Conservation (phyloP, 2,329 filamentous ascomycete species). For the Knufia fluminis region DNA sequence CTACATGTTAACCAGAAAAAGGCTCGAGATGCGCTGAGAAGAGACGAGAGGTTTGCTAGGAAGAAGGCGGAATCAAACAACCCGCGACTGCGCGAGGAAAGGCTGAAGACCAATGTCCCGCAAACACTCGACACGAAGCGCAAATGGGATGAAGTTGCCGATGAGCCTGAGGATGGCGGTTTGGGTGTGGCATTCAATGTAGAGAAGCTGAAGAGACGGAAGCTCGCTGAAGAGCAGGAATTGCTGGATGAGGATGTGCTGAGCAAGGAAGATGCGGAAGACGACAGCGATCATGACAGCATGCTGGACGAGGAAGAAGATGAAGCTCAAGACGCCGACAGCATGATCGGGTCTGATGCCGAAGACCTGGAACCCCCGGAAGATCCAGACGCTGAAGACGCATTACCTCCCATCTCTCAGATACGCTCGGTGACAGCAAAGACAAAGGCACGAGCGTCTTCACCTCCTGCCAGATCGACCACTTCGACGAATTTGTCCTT, state of each 20-base stretch:
- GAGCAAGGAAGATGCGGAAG: slow-evolving; percentile 28
- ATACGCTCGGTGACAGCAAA: slow-evolving; percentile 26
- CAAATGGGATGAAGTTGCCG: slow-evolving; percentile 72
- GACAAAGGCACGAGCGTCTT: slow-evolving; percentile 42
- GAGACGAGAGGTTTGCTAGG: slow-evolving; percentile 65
- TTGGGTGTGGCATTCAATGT: slow-evolving; percentile 41
- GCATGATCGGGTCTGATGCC: slow-evolving; percentile 3
- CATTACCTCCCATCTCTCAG: slow-evolving; percentile 19
- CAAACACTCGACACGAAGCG: slow-evolving; percentile 78
- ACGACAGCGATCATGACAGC: slow-evolving; percentile 29
- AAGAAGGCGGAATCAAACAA: slow-evolving; percentile 81
- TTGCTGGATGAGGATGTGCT: slow-evolving; percentile 38
- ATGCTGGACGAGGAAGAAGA: slow-evolving; percentile 29
- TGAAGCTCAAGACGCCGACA: background rate
- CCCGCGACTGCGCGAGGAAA: slow-evolving; percentile 62
- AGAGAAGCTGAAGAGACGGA: slow-evolving; percentile 40
- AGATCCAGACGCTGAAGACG: slow-evolving; percentile 12
- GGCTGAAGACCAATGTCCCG: slow-evolving; percentile 70
- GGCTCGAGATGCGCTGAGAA: slow-evolving; percentile 60
- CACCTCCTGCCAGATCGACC: slow-evolving; percentile 43
- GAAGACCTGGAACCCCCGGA: slow-evolving; percentile 16
- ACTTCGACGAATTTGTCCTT: slow-evolving; percentile 51
- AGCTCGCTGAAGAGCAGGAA: slow-evolving; percentile 36
- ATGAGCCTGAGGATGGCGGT: slow-evolving; percentile 36
- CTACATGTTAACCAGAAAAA: slow-evolving; percentile 75